Base-by-base conservation (phyloP, 2,329 filamentous ascomycete genomes). In the Cryphonectria carpinicola region DNA sequence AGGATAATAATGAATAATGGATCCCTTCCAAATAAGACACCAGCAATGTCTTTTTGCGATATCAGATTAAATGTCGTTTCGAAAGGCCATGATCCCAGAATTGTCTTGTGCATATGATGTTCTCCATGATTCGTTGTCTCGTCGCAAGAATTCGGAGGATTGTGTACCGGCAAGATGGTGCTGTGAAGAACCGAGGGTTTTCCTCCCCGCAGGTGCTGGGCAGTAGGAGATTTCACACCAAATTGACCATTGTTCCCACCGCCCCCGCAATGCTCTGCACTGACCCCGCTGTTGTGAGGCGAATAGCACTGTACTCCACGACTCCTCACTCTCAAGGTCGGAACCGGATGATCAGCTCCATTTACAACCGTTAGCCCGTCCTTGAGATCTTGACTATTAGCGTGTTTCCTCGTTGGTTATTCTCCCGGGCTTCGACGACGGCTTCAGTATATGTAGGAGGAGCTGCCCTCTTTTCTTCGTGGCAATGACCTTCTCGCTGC, bases 401-500 rank as follows among this genome's bases (percentile, higher is more conserved):
- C 22, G 58, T 11, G 32, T 14, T 6, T 13, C 22, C 58, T 61
- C 58, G 58, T 39, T 32, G 32, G 32, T n/a, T 10, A 39, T 39
- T 61, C 58, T 8, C 58, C 58, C 58, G 25, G 35, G 58, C 22
- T n/a, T 61, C 22, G 58, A 14, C 17, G 11, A 35, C 43, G 37
- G 22, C 54, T 43, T n/a, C 46, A 43, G 10, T 37, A 66, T 22
- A 61, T 49, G 17, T 49, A 17, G 39, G 39, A 19, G 4, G 43
- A 56, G 28, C 37, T 28, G 37, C 35, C 32, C 0, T 35, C n/a
- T 46, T 52, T 4, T 32, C 28, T 14, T 41, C n/a, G 28, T 41
- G 28, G 65, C 17, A 32, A 67, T 70, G 70, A 67, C 52, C 19
- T 41, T 37, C 13, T 41, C 64, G 19, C 37, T 65, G 52, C 67